Percentiles rank a stretch among this genome's conserved stretches.
phyloP scores from a whole-genome alignment of 805 yeast species.

The Saturnispora dispora region DNA sequence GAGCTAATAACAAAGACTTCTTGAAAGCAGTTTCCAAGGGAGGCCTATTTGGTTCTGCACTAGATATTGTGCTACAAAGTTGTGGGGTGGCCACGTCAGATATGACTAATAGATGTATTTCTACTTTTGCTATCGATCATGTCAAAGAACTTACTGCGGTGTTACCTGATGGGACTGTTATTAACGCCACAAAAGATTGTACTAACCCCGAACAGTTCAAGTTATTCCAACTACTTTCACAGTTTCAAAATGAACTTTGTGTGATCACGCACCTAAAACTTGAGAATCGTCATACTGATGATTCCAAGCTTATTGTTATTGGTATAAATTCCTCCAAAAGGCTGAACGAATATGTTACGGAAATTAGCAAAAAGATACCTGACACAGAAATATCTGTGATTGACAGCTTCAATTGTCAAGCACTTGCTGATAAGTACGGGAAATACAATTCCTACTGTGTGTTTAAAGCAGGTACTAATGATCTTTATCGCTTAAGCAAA shows the following conservation, averaged over 20 bases:
- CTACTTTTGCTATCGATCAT: slow-evolving; percentile 7
- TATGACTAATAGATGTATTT: slow-evolving; percentile 7
- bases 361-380: slow-evolving; percentile 16
- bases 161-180: slow-evolving; percentile 23
- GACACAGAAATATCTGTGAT: slow-evolving; percentile 9
- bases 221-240: slow-evolving; percentile 12
- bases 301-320: slow-evolving; percentile 12
- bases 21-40: background rate
- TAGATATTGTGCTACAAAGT: slow-evolving; percentile 11
- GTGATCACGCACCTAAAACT: slow-evolving; percentile 14
- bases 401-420: slow-evolving; percentile 7
- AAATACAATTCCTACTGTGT: slow-evolving; percentile 11
- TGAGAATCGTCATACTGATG: background rate
- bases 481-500: slow-evolving; percentile 2
- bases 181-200: slow-evolving; percentile 4
- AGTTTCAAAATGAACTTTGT: slow-evolving; percentile 12
- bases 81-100: slow-evolving; percentile 14
- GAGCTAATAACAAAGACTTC: background rate
- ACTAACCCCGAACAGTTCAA: slow-evolving; percentile 1
- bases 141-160: slow-evolving; percentile 18
- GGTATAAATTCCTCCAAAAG: slow-evolving; percentile 14
- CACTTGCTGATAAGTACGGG: slow-evolving; percentile 5
- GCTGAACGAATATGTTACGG: slow-evolving; percentile 12
- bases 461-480: slow-evolving; percentile 5
- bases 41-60: slow-evolving; percentile 12